Conservation (phyloP, 2,329 filamentous ascomycete species). For the Macrophomina pseudophaseolina region DNA sequence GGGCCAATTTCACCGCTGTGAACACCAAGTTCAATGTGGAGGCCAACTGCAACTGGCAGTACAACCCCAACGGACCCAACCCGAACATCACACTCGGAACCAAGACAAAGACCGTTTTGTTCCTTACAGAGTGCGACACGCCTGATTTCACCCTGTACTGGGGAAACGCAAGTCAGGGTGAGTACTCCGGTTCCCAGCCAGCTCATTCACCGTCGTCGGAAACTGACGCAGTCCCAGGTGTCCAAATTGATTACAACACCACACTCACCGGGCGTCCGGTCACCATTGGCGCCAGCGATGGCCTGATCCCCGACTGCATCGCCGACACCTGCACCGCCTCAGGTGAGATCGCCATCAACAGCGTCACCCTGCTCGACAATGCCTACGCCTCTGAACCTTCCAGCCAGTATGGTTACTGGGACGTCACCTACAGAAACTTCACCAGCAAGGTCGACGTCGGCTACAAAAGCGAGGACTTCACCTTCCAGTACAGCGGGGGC, state of each 20-base stretch:
- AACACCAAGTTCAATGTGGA: not conserved
- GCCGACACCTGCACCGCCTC: not conserved
- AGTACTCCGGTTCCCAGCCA: not conserved
- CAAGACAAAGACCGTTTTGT: not conserved
- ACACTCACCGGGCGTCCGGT: constrained; percentile 9
- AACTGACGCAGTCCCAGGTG: not conserved
- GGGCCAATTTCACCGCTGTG: constrained; percentile 11
- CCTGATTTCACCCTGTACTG: constrained; percentile 7
- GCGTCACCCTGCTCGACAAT: not conserved
- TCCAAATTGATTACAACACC: constrained; percentile 13
- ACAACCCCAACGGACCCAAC: constrained; percentile 6
- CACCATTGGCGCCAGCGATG: not conserved
- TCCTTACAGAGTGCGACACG: not conserved
- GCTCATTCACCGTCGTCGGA: not conserved
- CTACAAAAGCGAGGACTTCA: constrained; percentile 2
- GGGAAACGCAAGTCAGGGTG: constrained; percentile 6
- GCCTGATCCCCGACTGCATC: not conserved
- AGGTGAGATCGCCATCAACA: not conserved
- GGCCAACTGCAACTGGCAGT: not conserved
- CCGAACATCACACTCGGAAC: constrained; percentile 14
- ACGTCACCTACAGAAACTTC: constrained; percentile 11
- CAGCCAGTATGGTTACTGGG: constrained; percentile 15
- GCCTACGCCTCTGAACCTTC: constrained; percentile 30
- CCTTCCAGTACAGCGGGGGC: not conserved
- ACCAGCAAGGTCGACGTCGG: constrained; percentile 1